Evolutionary conservation across 129 eudicot genomes (phyloP), one percentile per base, ranked within the genome.

Genomic region (Flaveria ramosissima): DNA sequence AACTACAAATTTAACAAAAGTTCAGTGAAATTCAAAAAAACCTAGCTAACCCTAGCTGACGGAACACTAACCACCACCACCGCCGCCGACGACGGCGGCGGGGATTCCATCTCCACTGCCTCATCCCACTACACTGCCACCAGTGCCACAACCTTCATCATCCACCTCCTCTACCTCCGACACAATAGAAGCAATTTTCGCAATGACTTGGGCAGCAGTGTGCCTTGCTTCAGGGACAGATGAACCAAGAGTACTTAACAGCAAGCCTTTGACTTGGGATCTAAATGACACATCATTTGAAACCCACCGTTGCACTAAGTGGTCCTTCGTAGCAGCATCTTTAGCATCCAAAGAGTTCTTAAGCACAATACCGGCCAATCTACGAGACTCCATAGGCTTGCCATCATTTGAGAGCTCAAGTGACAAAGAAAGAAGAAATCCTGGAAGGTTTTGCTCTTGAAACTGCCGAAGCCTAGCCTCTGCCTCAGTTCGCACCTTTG

Each of bases 301-400:
- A 50, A 88, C 88, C 98, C 98, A 93, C 50, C 85, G 88, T 63
- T 93, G 86, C 50, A 83, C 74, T 13, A 90, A 88, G 17, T 81
- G 82, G 64, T 90, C 92, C 76, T 85, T 90, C 53, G 79, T 86
- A 5, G 88, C 41, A 41, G 86, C 86, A 75, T 93, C 98, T 77
- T 93, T 93, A 23, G 98, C 94, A 78, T 93, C 98, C 83, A 93
- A 75, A 13, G 95, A 84, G 68, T 93, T 93, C 81, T 93, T 93
- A 32, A 93, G 88, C 52, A 90, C 89, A 43, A 93, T 88, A 84
- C 98, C 98, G 69, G 98, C 98, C 78, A 93, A 84, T 68, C 89
- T 86, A 42, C 98, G 90, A 21, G 95, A 86, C 80, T 93, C 98
- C 11, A 81, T 24, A 52, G 98, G 98, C 63, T 93, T 93, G 2